Conservation (phyloP, 108 stramenopile species). For the Cyclotella cryptica region DNA sequence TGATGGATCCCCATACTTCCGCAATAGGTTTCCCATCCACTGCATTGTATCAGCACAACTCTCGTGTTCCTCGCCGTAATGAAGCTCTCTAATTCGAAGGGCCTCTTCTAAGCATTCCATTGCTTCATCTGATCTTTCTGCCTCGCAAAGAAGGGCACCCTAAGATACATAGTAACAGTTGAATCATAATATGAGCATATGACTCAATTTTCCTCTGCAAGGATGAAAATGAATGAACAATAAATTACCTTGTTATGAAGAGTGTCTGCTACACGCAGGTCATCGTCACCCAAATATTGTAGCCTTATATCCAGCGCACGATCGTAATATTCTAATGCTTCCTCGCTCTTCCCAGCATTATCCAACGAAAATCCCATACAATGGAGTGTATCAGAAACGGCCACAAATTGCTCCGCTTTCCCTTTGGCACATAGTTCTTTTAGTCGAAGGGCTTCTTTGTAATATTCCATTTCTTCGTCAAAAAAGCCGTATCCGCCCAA, state of each 20-base stretch:
- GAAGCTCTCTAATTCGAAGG: slow-evolving; percentile 50
- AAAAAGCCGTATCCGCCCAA: slow-evolving; percentile 55
- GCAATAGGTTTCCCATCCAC: slow-evolving; percentile 59
- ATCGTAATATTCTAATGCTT: slow-evolving; percentile 53
- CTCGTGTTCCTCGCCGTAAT: slow-evolving; percentile 57
- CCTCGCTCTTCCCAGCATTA: slow-evolving; percentile 46
- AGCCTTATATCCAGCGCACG: slow-evolving; percentile 42
- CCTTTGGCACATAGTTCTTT: slow-evolving; percentile 41
- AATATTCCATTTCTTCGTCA: slow-evolving; percentile 56
- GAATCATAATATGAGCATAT: neutral
- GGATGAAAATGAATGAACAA: neutral
- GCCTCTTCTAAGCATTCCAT: slow-evolving; percentile 62
- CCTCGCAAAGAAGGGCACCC: slow-evolving; percentile 60
- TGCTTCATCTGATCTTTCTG: slow-evolving; percentile 49
- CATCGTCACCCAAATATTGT: slow-evolving; percentile 43
- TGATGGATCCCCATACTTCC: slow-evolving; percentile 53
- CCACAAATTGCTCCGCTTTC: slow-evolving; percentile 27
- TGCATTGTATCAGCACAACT: slow-evolving; percentile 62
- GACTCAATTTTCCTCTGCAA: neutral
- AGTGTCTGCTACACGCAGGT: slow-evolving; percentile 56
- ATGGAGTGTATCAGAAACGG: slow-evolving; percentile 57
- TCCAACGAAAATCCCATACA: slow-evolving; percentile 59
- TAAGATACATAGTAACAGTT: slow-evolving; percentile 1
- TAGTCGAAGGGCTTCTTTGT: slow-evolving; percentile 46
- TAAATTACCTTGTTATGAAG: slow-evolving; percentile 53